Conservation (phyloP, 140 eudicot species). For the Flaveria floridana region DNA sequence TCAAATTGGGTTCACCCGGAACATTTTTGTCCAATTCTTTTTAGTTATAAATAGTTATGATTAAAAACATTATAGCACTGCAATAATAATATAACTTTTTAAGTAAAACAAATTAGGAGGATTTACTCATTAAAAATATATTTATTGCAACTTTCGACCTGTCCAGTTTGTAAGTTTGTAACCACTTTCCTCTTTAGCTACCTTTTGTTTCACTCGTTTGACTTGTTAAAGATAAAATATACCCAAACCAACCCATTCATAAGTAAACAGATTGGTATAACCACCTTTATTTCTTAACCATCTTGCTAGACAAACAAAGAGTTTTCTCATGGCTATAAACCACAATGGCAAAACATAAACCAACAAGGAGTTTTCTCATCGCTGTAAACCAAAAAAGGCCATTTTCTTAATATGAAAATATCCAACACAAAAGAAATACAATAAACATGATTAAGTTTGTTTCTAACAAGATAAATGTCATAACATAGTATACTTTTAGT, state of each 20-base stretch:
- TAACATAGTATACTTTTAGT: background rate
- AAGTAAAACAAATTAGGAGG: background rate
- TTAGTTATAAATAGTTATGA: background rate
- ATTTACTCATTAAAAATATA: background rate
- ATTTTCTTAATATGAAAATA: constrained; percentile 5
- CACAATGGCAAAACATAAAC: constrained; percentile 1
- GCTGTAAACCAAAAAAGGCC: background rate
- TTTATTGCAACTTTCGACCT: background rate
- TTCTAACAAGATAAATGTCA: background rate
- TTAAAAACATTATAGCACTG: background rate
- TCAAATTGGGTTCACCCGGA: background rate
- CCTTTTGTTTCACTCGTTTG: background rate
- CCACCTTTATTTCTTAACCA: background rate
- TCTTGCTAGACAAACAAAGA: background rate
- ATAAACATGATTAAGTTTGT: constrained; percentile 10
- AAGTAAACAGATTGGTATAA: background rate
- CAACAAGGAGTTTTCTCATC: background rate
- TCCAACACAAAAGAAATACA: constrained; percentile 17
- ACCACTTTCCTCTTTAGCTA: background rate
- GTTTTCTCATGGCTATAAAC: background rate
- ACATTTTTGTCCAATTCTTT: background rate
- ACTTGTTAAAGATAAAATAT: background rate
- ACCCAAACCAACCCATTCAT: background rate
- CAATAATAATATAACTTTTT: background rate
- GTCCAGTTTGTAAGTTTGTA: background rate